Percentiles rank a stretch among this genome's conserved stretches.
Conservation (phyloP, 1,139 yeast genomes). For the Suhomyces guaymorum region DNA sequence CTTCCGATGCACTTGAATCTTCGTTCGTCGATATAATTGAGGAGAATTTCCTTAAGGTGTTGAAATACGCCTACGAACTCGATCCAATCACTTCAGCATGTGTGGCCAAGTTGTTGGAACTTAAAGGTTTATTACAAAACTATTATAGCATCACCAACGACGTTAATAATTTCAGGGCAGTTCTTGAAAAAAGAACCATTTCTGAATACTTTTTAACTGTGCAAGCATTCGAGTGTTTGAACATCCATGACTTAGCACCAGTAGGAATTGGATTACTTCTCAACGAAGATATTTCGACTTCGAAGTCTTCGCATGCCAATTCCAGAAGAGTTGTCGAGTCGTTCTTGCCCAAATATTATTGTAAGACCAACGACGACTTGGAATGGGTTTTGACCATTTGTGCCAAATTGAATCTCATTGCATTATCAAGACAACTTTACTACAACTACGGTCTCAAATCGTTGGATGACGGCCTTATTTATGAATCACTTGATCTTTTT, state of each 20-base stretch:
- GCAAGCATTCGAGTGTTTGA: conserved; percentile 59
- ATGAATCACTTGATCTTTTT: conserved; percentile 69
- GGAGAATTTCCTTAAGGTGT: conserved; percentile 58
- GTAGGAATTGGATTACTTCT: conserved; percentile 61
- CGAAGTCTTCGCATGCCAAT: conserved; percentile 19
- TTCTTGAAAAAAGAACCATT: conserved; percentile 38
- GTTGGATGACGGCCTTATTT: conserved; percentile 47
- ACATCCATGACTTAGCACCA: conserved; percentile 55
- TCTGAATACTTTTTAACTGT: conserved; percentile 63
- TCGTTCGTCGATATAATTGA: conserved; percentile 61
- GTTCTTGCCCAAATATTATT: conserved; percentile 59
- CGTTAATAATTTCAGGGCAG: conserved; percentile 16
- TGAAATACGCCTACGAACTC: conserved; percentile 60
- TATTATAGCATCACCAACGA: conserved; percentile 36
- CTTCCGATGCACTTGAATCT: too few relatives aligned
- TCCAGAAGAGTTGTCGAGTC: conserved; percentile 56
- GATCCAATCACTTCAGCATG: conserved; percentile 72
- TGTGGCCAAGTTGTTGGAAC: conserved; percentile 62
- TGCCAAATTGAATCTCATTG: conserved; percentile 44
- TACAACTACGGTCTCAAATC: conserved; percentile 43
- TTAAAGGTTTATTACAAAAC: conserved; percentile 57
- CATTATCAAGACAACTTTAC: conserved; percentile 55
- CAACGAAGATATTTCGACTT: conserved; percentile 29
- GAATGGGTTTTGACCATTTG: conserved; percentile 75
- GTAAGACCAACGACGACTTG: conserved; percentile 68